Conservation (phyloP, 495 filamentous ascomycete genomes). For the Parmelia sp. region DNA sequence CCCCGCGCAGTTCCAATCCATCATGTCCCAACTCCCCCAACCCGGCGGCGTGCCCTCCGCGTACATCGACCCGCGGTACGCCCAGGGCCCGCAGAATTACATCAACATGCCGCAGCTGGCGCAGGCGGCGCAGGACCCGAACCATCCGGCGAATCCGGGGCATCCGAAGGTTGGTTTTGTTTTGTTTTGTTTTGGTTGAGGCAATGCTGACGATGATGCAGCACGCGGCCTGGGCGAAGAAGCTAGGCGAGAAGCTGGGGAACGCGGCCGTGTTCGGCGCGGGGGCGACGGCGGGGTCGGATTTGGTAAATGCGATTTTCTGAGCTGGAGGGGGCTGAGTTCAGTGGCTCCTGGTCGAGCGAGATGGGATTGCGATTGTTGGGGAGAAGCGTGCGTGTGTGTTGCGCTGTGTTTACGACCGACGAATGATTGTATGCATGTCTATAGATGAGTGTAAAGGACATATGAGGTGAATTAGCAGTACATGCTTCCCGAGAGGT, state of each 20-base stretch:
- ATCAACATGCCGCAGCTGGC: conserved; percentile 27
- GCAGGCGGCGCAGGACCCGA: conserved; percentile 30
- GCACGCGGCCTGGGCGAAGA: conserved; percentile 32
- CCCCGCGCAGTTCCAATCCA: conserved; percentile 29
- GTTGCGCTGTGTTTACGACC: no score
- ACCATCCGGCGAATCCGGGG: conserved; percentile 30
- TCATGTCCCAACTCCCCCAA: conserved; percentile 34
- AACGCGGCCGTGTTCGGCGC: conserved; percentile 34
- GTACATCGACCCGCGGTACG: conserved; percentile 31
- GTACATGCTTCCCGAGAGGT: no score
- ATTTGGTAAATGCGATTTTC: conserved; percentile 30
- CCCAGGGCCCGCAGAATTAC: conserved; percentile 18
- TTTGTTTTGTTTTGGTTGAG: no score
- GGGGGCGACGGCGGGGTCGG: conserved; percentile 30
- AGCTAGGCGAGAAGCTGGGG: conserved; percentile 28
- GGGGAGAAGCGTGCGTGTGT: no score
- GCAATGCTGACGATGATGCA: conserved; percentile 10
- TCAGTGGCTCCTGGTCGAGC: no score
- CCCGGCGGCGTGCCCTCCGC: conserved; percentile 24
- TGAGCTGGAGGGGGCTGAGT: background rate
- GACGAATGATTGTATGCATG: no score
- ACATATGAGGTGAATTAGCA: no score
- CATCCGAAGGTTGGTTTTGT: conserved; percentile 25
- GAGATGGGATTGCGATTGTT: no score
- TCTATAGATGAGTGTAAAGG: no score